phyloP scores from a whole-genome alignment of 139 green algal genomes.

The Chlamydomonas asymmetrica region DNA sequence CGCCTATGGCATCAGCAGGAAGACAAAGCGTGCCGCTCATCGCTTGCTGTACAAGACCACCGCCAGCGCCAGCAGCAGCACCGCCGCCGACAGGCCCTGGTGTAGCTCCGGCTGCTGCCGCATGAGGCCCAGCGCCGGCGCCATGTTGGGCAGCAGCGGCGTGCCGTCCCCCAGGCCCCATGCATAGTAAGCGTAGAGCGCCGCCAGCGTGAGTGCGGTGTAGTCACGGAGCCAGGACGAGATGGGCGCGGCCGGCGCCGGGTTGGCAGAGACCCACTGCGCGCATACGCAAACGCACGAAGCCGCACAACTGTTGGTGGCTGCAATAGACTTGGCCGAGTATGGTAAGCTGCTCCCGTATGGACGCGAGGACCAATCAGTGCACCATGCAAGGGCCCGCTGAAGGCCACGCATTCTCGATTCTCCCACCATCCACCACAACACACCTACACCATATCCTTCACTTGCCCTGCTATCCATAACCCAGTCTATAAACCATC shows the following conservation, averaged over 20 bases:
- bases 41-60: too few relatives aligned
- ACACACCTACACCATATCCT: background rate
- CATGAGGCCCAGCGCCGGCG: conserved; percentile 25
- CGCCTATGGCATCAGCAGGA: too few relatives aligned
- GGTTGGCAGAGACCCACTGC: background rate
- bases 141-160: conserved; percentile 11
- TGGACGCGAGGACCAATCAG: background rate
- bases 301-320: background rate
- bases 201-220: conserved; percentile 11
- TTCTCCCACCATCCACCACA: too few relatives aligned
- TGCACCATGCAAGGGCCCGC: background rate
- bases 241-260: background rate
- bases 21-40: too few relatives aligned
- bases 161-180: conserved; percentile 30
- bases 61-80: conserved; percentile 35
- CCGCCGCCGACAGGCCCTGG: conserved; percentile 26
- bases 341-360: background rate
- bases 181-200: conserved; percentile 34
- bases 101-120: conserved; percentile 24
- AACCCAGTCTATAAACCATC: too few relatives aligned
- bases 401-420: background rate
- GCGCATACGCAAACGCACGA: background rate
- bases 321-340: background rate
- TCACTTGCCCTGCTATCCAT: too few relatives aligned
- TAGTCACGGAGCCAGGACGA: conserved; percentile 21